Evolutionary conservation across 192 early-diverging fungal species (phyloP), one percentile per base, ranked within the genome.

Genomic region (Coemansia asiatica): DNA sequence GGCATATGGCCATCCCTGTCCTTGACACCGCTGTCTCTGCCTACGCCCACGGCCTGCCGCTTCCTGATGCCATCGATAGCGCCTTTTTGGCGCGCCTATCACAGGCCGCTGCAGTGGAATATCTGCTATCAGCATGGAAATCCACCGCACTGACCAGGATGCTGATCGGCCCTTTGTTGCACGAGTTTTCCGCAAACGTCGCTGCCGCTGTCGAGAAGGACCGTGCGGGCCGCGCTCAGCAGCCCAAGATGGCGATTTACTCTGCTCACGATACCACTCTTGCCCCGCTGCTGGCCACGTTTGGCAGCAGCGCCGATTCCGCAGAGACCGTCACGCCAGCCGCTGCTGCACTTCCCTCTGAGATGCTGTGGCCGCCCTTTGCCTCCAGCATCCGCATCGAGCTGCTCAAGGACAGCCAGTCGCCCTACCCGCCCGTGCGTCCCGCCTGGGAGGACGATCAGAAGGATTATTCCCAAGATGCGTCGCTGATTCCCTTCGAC

Each of bases 191-290:
- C 0, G 73, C 35, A 23, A 72, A 72, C 49, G 40, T 75, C 3
- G 79, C 64, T 19, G 16, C 27, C 16, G 69, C 66, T 4, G 66
- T 72, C 2, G 67, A 75, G 70, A 51, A 55, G 2, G 79, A 81
- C 64, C 79, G 79, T 25, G 63, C 58, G n/a, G 62, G 50, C 19
- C 6, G 7, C 29, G 29, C 19, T 23, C 21, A 27, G 36, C 29
- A 48, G 15, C 18, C 19, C 44, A 48, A 57, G 35, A 76, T 76
- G 74, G 60, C 68, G 4, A 70, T 83, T 38, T 79, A 75, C 68
- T 83, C 81, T 35, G 76, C 75, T 44, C 81, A 83, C 59, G 81
- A 83, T 63, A 72, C 72, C 15, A 79, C 81, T 4, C 23, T 83
- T n/a, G 72, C 67, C 6, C 72, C 75, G 22, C 67, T 83, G 55